Base-by-base conservation (phyloP, 1,139 yeast species). In the Lodderomyces jiufengensis region DNA sequence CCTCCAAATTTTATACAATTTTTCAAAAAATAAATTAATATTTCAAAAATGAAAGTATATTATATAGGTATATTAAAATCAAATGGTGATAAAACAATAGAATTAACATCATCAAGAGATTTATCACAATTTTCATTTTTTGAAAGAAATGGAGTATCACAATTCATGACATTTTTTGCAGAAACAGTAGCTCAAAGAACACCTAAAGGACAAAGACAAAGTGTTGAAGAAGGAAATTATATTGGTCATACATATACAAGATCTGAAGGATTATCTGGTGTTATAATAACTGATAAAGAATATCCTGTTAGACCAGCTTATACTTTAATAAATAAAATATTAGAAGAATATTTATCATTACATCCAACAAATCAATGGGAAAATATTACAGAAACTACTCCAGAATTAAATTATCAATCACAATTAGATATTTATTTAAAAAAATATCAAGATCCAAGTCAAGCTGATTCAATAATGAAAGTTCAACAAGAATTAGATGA, bases 281-380 rank as follows among this genome's bases (percentile, higher is more conserved):
- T 92, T 21, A 66, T 92, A 42, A 85, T 94, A 57, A 80, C 95
- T 34, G 99, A 92, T 59, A 84, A 84, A 59, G 97, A 92, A 50
- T 92, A 92, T 61, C 98, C 98, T 2, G 90, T 86, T 14, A 77
- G 98, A 56, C 97, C 97, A n/a, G 98, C 97, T 1, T 92, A 87
- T 63, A 84, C 97, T 3, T 70, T 92, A 46, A 75, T 92, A 53
- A 92, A 90, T 73, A 92, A 88, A 66, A 69, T 92, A 15, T 72
- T 88, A 51, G 98, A 92, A 51, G 97, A 92, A 59, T 92, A 87
- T 61, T 67, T 90, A 42, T 73, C 90, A 20, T 79, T 84, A 45
- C 94, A 86, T 60, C 95, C 96, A 6, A 73, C 78, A 34, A 57
- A 62, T 23, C 79, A 81, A 45, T 90, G 97, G 95, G 61, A 61